These are phyloP conservation scores for Cyberlindnera nakhonratchasimensis DNA, from an alignment of 805 yeast species.

Conservation along the genomic window DNA sequence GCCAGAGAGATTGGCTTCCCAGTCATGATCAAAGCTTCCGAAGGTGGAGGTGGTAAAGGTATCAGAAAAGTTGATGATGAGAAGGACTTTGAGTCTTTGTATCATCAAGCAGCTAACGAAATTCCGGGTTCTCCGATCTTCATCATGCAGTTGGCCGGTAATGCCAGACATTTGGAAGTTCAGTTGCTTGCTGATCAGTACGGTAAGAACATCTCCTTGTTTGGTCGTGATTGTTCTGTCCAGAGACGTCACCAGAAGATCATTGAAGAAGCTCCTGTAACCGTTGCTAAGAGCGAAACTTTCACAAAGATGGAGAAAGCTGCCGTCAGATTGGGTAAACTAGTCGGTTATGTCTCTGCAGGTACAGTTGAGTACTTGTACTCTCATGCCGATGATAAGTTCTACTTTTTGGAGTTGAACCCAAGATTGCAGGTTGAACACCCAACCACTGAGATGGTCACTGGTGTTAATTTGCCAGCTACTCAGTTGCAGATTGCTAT, in stretches of 20 bases:
- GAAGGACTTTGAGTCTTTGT: conserved; percentile 69
- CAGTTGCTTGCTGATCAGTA: conserved; percentile 97
- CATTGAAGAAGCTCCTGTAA: conserved; percentile 99
- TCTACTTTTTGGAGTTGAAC: conserved; percentile 93
- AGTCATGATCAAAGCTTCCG: conserved; percentile 98
- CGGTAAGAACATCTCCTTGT: conserved; percentile 93
- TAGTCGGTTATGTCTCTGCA: conserved; percentile 98
- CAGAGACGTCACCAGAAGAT: conserved; percentile 99
- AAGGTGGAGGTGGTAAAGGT: conserved; percentile 99
- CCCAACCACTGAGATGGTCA: conserved; percentile 99
- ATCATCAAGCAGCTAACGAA: conserved; percentile 94
- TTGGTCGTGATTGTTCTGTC: conserved; percentile 99
- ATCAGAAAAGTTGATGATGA: conserved; percentile 91
- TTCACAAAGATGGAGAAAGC: conserved; percentile 93
- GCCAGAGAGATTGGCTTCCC: conserved; percentile 94
- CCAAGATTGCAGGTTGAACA: conserved; percentile 99
- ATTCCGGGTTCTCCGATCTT: conserved; percentile 99
- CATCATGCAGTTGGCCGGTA: conserved; percentile 95
- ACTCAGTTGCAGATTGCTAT: conserved; percentile 98
- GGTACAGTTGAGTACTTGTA: conserved; percentile 98
- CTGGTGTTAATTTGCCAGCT: conserved; percentile 97
- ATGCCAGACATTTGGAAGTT: conserved; percentile 97
- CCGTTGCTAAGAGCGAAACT: conserved; percentile 82
- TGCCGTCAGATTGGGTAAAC: conserved; percentile 93
- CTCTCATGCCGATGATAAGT: conserved; percentile 90